Base-by-base conservation (phyloP, 768 basidiomycete species). In the Holtermanniella nyarrowii region DNA sequence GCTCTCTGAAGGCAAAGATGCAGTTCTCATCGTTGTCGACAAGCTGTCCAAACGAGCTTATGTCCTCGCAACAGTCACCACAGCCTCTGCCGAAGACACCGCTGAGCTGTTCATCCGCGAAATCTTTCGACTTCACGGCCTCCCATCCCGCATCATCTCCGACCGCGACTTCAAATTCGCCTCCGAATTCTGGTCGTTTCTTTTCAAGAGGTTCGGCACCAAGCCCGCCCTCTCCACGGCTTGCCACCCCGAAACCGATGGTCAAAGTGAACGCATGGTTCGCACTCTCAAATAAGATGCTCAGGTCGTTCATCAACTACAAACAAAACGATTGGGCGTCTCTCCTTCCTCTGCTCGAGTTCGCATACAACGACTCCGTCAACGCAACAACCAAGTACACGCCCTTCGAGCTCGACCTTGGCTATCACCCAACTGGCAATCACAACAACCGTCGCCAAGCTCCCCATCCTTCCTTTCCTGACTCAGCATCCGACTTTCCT, bases 191-290 rank as follows among this genome's bases (percentile, higher is more conserved):
- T 74, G 69, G 56, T 65, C 69, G 0, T 51, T 78, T 0, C n/a
- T n/a, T n/a, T n/a, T n/a, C n/a, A n/a, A n/a, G n/a, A n/a, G n/a
- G n/a, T n/a, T n/a, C n/a, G n/a, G n/a, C n/a, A 65, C 66, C 37
- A 25, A 44, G 22, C 45, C 63, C 0, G 69, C 67, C 31, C 55
- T 72, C 0, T 71, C 69, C 5, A 77, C 76, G 0, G 76, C 75
- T 0, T 77, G 72, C 44, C 77, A 77, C 49, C 77, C 77, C 0
- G 70, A 76, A 47, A 72, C 71, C 1, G 72, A 76, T 49, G 74
- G 77, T 0, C 73, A 75, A 42, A 75, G 74, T 0, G 75, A 78
- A 49, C 50, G 65, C 1, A 55, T 72, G 7, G 76, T 77, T 50
- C 74, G 75, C 50, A 60, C 70, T 4, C 24, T 77, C 0, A 74